A percentile compares a stretch with the other conserved stretches of the same genome.
Evolutionary conservation across 139 green algal species (phyloP).

Genomic region (Coccomyxa sp.): DNA sequence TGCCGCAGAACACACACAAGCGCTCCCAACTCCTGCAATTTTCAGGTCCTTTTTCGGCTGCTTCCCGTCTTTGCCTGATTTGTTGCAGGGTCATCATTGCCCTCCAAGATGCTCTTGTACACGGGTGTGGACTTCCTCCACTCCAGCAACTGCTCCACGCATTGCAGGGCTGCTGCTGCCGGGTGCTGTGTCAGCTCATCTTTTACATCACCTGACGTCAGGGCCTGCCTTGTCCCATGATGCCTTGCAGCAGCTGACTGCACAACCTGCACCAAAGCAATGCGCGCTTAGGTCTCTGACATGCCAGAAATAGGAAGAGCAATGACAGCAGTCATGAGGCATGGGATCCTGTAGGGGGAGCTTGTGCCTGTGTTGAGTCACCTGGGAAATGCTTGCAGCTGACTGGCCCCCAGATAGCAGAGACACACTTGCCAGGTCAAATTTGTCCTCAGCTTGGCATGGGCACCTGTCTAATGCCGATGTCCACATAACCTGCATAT

Average conservation of each 20-base stretch:
- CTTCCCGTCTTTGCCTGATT: neutral
- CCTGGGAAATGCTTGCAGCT: conserved; percentile 37
- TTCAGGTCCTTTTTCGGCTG: neutral
- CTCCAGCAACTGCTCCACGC: neutral
- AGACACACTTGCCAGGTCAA: conserved; percentile 73
- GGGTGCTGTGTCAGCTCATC: neutral
- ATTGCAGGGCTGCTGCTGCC: neutral
- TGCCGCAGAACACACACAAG: too few species aligned
- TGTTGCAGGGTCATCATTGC: neutral
- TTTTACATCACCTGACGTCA: neutral
- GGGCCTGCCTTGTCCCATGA: neutral
- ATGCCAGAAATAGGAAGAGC: neutral
- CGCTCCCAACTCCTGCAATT: neutral
- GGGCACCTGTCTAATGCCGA: too few species aligned
- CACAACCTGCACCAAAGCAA: conserved; percentile 2
- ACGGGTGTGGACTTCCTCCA: neutral
- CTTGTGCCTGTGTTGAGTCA: neutral
- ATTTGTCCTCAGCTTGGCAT: too few species aligned
- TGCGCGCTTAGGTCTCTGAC: neutral
- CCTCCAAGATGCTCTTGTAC: neutral
- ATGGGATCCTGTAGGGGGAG: neutral
- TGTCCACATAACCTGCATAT: too few species aligned
- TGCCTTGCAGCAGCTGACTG: neutral
- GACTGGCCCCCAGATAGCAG: conserved; percentile 59
- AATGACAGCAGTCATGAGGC: neutral